phyloP scores from a whole-genome alignment of 108 stramenopile species.

The Epithemia pelagica region DNA sequence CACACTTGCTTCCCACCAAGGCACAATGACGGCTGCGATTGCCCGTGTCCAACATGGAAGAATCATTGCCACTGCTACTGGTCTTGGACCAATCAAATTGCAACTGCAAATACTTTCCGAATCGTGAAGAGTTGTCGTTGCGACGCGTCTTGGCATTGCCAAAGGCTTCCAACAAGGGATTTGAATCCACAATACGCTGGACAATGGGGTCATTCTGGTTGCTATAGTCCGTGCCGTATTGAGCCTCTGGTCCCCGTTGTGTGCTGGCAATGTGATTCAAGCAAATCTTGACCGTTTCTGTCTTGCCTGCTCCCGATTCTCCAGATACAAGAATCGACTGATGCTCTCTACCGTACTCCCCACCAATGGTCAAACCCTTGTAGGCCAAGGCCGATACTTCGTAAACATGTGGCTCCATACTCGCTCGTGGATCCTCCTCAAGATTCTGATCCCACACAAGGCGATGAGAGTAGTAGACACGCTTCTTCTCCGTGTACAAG shows the following conservation, averaged over 20 bases:
- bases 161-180: conserved; percentile 86
- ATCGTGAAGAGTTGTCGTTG: conserved; percentile 81
- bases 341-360: conserved; percentile 59
- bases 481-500: conserved; percentile 50
- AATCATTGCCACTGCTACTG: conserved; percentile 31
- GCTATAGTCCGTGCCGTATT: conserved; percentile 50
- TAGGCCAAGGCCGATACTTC: conserved; percentile 53
- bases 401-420: conserved; percentile 52
- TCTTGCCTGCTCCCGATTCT: conserved; percentile 84
- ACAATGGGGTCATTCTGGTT: conserved; percentile 9
- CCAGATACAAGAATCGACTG: conserved; percentile 77
- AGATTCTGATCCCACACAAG: conserved; percentile 36
- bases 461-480: conserved; percentile 33
- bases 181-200: conserved; percentile 77
- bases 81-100: conserved; percentile 34
- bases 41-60: conserved; percentile 30
- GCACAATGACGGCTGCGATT: conserved; percentile 20
- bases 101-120: conserved; percentile 83
- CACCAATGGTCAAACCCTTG: conserved; percentile 40
- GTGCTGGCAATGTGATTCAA: conserved; percentile 67
- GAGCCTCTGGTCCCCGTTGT: conserved; percentile 36
- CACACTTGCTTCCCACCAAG: conserved; percentile 68
- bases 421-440: conserved; percentile 31
- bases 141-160: conserved; percentile 83
- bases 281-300: conserved; percentile 82